These are phyloP conservation scores for Guillardia theta DNA, from an alignment of 78 protist genomes.

Conservation along the genomic window DNA sequence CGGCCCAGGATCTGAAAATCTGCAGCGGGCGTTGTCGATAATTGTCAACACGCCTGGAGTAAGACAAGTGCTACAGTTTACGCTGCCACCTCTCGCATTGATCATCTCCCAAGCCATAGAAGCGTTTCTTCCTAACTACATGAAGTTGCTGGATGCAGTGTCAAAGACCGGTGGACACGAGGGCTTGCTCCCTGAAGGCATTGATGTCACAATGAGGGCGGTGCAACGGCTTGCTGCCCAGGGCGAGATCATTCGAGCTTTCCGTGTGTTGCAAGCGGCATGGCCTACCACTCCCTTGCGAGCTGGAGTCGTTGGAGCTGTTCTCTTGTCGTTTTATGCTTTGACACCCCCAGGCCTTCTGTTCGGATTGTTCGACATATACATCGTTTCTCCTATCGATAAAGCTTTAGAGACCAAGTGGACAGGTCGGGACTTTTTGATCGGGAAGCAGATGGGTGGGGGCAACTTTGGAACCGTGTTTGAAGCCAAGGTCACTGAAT, in stretches of 20 bases:
- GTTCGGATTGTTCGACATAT: not conserved
- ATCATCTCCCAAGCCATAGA: not conserved
- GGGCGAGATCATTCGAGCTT: not conserved
- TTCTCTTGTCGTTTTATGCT: not conserved
- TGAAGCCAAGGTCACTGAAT: not conserved
- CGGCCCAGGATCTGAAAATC: not conserved
- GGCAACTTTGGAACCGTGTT: slow-evolving; percentile 18
- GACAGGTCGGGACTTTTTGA: not conserved
- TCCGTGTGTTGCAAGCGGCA: not conserved
- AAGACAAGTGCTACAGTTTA: not conserved
- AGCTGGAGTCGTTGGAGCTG: not conserved
- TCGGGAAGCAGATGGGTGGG: not conserved
- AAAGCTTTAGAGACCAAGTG: slow-evolving; percentile 14
- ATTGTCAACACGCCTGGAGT: not conserved
- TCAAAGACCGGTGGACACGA: not conserved
- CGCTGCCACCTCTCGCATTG: not conserved
- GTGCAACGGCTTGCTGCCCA: slow-evolving; percentile 1
- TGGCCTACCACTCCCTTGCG: not conserved
- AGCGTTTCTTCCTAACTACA: not conserved
- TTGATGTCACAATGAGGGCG: not conserved
- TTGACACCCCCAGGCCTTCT: not conserved
- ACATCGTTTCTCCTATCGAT: not conserved
- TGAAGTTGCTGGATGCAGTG: not conserved
- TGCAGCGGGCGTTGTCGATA: not conserved
- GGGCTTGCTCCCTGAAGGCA: not conserved